Evolutionary conservation across 2,329 filamentous ascomycete species (phyloP).

Genomic region (Neopestalotiopsis clavispora): DNA sequence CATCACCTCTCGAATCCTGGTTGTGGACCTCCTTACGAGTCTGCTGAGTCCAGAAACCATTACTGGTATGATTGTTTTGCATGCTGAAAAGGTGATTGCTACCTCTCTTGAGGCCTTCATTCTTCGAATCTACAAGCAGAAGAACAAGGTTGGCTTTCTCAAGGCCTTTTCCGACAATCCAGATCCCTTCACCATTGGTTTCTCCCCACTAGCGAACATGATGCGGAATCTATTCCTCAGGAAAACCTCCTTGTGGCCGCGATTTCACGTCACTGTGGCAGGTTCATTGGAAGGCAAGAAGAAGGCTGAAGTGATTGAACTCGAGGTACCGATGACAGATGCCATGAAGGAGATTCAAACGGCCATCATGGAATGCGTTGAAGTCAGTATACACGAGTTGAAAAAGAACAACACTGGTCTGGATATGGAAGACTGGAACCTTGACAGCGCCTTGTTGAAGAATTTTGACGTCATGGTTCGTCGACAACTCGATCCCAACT

Average conservation of each 20-base stretch:
- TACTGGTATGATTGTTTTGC: slow-evolving; percentile 84
- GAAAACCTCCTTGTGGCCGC: slow-evolving; percentile 88
- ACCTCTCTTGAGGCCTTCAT: slow-evolving; percentile 96
- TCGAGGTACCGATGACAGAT: slow-evolving; percentile 95
- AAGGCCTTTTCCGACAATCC: slow-evolving; percentile 96
- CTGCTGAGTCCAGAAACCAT: slow-evolving; percentile 83
- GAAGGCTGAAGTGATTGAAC: slow-evolving; percentile 95
- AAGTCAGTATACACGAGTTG: slow-evolving; percentile 90
- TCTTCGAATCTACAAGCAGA: slow-evolving; percentile 88
- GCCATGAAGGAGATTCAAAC: slow-evolving; percentile 93
- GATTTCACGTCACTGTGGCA: slow-evolving; percentile 90
- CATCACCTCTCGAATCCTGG: slow-evolving; percentile 92
- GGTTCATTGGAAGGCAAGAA: slow-evolving; percentile 87
- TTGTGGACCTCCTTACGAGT: slow-evolving; percentile 89
- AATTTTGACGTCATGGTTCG: slow-evolving; percentile 91
- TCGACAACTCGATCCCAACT: slow-evolving; percentile 91
- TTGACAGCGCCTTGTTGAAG: slow-evolving; percentile 89
- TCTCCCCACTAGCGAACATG: slow-evolving; percentile 86
- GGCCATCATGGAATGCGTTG: slow-evolving; percentile 93
- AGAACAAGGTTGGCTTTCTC: slow-evolving; percentile 91
- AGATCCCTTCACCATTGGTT: slow-evolving; percentile 87
- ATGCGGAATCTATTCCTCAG: slow-evolving; percentile 90
- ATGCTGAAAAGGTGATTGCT: slow-evolving; percentile 84
- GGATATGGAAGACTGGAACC: slow-evolving; percentile 96
- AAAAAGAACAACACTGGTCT: slow-evolving; percentile 89